These are phyloP conservation scores for Echinochloa phyllopogon DNA, from an alignment of 176 grass and related monocot species.

Conservation along the genomic window DNA sequence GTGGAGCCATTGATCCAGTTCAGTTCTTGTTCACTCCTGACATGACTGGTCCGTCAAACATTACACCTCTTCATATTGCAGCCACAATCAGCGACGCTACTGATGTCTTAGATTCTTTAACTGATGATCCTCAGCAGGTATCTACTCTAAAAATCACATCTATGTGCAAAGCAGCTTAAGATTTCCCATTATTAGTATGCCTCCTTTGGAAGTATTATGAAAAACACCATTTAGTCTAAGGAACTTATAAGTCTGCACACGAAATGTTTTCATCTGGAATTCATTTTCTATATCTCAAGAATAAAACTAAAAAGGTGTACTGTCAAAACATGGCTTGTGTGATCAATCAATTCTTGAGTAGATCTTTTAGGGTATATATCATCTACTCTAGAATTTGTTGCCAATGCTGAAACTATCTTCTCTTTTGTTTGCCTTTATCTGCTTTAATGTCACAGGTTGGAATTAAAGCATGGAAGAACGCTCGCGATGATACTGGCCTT, in stretches of 20 bases:
- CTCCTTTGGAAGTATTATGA: not conserved
- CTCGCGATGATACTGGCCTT: conserved; percentile 54
- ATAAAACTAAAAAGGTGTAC: not conserved
- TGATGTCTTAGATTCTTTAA: conserved; percentile 76
- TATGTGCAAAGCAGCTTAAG: conserved; percentile 2
- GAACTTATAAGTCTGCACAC: not conserved
- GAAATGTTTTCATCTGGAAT: conserved; percentile 16
- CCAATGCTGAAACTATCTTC: conserved; percentile 1
- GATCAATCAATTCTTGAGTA: conserved; percentile 9
- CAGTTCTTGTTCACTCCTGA: conserved; percentile 70
- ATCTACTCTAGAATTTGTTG: conserved; percentile 33
- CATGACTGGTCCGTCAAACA: conserved; percentile 48
- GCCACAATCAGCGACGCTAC: conserved; percentile 55
- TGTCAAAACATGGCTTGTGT: not conserved
- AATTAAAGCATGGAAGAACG: conserved; percentile 73
- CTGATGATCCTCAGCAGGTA: conserved; percentile 78
- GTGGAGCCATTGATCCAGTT: not conserved
- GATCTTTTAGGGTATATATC: conserved; percentile 19
- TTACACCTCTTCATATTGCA: conserved; percentile 81
- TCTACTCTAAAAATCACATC: conserved; percentile 1
- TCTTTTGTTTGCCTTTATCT: conserved; percentile 7
- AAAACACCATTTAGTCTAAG: conserved; percentile 5
- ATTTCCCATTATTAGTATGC: not conserved
- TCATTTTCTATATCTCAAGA: not conserved
- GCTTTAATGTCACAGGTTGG: conserved; percentile 57